Conservation (phyloP, 768 basidiomycete species). For the Sutorius australiensis region DNA sequence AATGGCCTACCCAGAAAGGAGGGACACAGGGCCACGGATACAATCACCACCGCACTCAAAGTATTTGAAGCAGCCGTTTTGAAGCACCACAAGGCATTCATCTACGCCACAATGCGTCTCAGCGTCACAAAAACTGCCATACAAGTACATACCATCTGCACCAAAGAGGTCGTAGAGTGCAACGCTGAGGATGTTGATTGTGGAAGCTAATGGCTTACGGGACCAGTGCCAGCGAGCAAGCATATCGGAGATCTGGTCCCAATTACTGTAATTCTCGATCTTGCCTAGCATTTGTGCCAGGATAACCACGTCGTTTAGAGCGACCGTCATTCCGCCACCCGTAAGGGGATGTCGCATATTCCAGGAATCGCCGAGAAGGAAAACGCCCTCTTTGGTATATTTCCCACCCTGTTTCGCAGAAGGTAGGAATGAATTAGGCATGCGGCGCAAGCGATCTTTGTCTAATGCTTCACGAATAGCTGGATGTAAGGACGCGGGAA, state of each 20-base stretch:
- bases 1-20: conserved; percentile 77
- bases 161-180: conserved; percentile 94
- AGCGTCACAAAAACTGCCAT: not conserved
- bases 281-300: conserved; percentile 58
- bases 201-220: conserved; percentile 77
- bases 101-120: conserved; percentile 38
- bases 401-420: conserved; percentile 59
- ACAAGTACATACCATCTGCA: conserved; percentile 69
- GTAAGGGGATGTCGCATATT: conserved; percentile 99
- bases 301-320: conserved; percentile 79
- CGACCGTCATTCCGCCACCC: conserved; percentile 98
- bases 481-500: conserved; percentile 67
- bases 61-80: conserved; percentile 93
- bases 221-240: conserved; percentile 81
- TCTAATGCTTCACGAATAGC: conserved; percentile 67
- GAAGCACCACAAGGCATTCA: conserved; percentile 57
- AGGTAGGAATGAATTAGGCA: conserved; percentile 96
- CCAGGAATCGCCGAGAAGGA: conserved; percentile 94
- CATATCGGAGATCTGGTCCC: conserved; percentile 46
- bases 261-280: conserved; percentile 43
- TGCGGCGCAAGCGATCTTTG: conserved; percentile 77
- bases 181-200: conserved; percentile 89
- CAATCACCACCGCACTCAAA: conserved; percentile 92
- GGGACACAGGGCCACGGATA: conserved; percentile 80
- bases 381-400: conserved; percentile 57